These are phyloP conservation scores for Dactylonectria estremocensis DNA, from an alignment of 2,329 filamentous ascomycete species.

Conservation along the genomic window DNA sequence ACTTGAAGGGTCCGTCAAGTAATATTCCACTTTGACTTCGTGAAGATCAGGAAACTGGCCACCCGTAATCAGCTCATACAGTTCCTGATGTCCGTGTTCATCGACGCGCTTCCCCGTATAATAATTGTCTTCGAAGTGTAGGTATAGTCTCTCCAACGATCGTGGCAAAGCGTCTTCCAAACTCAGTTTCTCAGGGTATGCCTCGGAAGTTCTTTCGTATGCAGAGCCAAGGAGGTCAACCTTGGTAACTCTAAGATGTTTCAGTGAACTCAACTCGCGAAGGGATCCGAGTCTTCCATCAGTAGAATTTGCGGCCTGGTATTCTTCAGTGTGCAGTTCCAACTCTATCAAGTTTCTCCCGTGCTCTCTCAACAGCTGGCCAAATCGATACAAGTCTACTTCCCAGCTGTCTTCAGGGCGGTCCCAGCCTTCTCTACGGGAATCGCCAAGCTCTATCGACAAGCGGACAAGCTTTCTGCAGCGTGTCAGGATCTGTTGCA, in stretches of 20 bases:
- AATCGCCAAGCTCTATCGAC: not conserved
- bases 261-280: not conserved
- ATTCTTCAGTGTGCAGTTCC: not conserved
- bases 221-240: not conserved
- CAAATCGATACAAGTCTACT: slow-evolving; percentile 1
- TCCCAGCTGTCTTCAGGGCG: not conserved
- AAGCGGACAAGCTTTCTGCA: slow-evolving; percentile 12
- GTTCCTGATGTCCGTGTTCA: not conserved
- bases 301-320: fast-evolving
- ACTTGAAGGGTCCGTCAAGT: not conserved
- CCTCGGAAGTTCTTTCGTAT: not conserved
- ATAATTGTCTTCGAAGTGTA: not conserved
- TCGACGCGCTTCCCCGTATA: not conserved
- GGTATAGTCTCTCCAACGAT: slow-evolving; percentile 22
- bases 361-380: not conserved
- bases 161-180: slow-evolving; percentile 8
- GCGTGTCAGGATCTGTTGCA: slow-evolving; percentile 9
- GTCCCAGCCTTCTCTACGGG: not conserved
- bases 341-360: slow-evolving; percentile 12
- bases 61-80: not conserved
- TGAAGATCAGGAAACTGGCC: slow-evolving; percentile 6
- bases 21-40: slow-evolving; percentile 22
- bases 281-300: slow-evolving; percentile 23
- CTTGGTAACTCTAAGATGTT: slow-evolving; percentile 5
- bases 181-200: not conserved